Base-by-base conservation (phyloP, 176 grass and related monocot species). In the Musa itinerans region DNA sequence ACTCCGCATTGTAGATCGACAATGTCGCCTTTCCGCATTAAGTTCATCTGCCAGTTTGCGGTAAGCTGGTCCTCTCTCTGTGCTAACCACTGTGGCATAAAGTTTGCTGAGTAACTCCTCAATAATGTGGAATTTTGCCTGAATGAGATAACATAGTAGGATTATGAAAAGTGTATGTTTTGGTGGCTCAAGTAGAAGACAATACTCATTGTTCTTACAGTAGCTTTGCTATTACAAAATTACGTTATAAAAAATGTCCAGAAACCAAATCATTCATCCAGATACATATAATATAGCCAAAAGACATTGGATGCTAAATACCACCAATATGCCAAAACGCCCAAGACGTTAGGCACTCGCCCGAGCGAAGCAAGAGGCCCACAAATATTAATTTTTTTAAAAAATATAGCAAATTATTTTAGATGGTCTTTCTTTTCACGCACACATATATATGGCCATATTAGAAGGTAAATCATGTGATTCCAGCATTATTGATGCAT, bases 41-140 rank as follows among this genome's bases (percentile, higher is more conserved):
- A 98, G 83, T 73, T 98, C 94, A 76, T 87, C 75, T 11, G 90
- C 84, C 34, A 98, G 85, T 79, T 80, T 62, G 83, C 76, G 72
- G 74, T 93, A 98, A n/a, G 79, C 85, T 82, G 89, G 84, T 22
- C 95, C 95, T 86, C 87, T 87, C 91, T 99, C 73, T 1, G 85
- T 86, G 76, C 86, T 94, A 76, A 99, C 88, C 24, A 94, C 88
- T 34, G 86, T 87, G 81, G 95, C 90, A 76, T 98, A 63, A 74
- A 94, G 81, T 80, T 94, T 99, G 74, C 90, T 82, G 62, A 99
- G 88, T 75, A 99, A 76, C 78, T 94, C 95, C n/a, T 93, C 90
- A 74, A 99, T 91, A 89, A 99, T 84, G 78, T 92, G 75, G 71
- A 99, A 85, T 81, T 99, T 91, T 75, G 95, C 95, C 90, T 97